phyloP scores from a whole-genome alignment of 768 basidiomycete species.

The Suillus spraguei region DNA sequence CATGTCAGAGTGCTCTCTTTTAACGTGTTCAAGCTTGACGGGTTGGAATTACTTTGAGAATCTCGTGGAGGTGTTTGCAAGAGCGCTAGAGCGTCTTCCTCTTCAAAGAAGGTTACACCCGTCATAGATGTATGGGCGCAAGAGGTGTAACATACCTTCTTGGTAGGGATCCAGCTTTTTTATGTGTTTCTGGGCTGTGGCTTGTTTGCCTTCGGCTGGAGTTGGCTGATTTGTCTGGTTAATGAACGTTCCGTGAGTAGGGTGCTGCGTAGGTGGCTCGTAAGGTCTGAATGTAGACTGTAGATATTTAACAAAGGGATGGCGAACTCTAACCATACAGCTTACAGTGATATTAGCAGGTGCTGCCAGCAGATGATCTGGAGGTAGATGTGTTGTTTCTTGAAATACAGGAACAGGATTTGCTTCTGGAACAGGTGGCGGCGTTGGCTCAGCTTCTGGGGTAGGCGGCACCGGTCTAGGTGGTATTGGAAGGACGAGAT shows the following conservation, averaged over 20 bases:
- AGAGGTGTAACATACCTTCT: conserved; percentile 17
- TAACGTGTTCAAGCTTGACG: conserved; percentile 16
- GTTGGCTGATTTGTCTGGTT: conserved; percentile 1
- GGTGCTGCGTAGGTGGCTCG: conserved; percentile 26
- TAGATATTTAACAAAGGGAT: not conserved
- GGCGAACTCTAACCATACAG: not conserved
- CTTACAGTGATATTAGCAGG: conserved; percentile 5
- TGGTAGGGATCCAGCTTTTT: conserved; percentile 35
- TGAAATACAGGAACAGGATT: not conserved
- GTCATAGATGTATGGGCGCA: not conserved
- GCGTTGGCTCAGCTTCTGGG: not conserved
- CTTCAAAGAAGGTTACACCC: conserved; percentile 12
- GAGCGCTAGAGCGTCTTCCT: conserved; percentile 25
- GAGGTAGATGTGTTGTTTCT: not conserved
- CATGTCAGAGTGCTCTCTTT: conserved; percentile 10
- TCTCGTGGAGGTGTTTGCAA: conserved; percentile 15
- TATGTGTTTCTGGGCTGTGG: conserved; percentile 18
- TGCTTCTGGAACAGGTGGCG: not conserved
- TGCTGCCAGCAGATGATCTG: not conserved
- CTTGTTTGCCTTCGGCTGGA: not conserved
- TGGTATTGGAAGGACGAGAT: conserved; percentile 26
- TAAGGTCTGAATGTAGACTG: conserved; percentile 30
- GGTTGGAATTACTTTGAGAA: conserved; percentile 15
- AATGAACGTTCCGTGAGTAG: conserved; percentile 18
- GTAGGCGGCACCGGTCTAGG: conserved; percentile 5